Evolutionary conservation across 2,329 filamentous ascomycete genomes (phyloP), one percentile per base, ranked within the genome.

Genomic region (Microcyclospora tardicrescens): DNA sequence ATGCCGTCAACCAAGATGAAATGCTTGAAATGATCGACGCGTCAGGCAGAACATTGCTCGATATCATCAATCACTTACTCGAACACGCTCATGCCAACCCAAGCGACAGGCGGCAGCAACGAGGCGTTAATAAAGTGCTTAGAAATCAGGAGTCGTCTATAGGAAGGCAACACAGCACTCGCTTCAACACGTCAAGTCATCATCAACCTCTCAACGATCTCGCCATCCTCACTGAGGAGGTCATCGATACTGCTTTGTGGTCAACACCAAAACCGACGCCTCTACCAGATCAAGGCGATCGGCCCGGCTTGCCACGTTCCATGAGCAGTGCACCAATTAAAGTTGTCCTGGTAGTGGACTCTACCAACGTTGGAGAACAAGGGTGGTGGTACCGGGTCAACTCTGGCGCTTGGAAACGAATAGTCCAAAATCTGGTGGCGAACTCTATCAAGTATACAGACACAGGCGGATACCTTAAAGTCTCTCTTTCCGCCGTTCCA

Each of bases 231-330:
- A 62, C 68, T 0, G 71, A 73, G 50, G 70, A 73, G 44, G 70
- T 71, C 0, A 63, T 71, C 5, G 71, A 75, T 41, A 70, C 71
- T 2, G 69, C 73, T 5, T 69, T 54, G 3, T 53, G 53, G 42
- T 51, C 50, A 5, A 54, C 52, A 35, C 52, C 48, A 35, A 47
- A 51, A 6, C 37, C 45, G 12, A 45, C 32, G 2, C 40, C 48
- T 11, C 41, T 51, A 2, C 8, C 19, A 8, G 19, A 24, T 8
- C 19, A 24, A 24, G 19, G 19, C 8, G 38, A 46, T n/a, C 43
- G 40, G 60, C 19, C 19, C 19, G 19, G 19, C 19, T 5, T 24
- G 4, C 19, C 19, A 24, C 19, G 19, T 24, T 4, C 19, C 19
- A 24, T 24, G 19, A 24, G 19, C 8, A 24, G 19, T 24, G 19